Evolutionary conservation across 495 filamentous ascomycete genomes (phyloP), one percentile per base, ranked within the genome.

Genomic region (Aspergillus cavernicola): DNA sequence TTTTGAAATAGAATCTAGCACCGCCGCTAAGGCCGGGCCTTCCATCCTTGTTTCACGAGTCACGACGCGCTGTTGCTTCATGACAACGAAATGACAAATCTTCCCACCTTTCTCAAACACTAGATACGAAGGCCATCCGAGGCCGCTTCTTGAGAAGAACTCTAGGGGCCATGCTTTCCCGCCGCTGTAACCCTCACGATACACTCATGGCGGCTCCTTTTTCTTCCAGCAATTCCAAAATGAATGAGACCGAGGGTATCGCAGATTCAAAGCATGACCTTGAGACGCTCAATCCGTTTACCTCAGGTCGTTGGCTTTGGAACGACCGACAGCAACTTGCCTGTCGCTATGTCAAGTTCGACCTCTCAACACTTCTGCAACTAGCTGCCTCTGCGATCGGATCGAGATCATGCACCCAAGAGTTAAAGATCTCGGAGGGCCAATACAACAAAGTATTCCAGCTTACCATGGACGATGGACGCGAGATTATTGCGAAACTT

Each of bases 381-480:
- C 28, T 63, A 23, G 60, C 63, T 53, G 53, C 63, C 44, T 55
- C 57, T 47, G 57, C 38, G 18, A 44, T 57, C 43, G 60, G 58
- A 53, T 56, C 63, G 35, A 42, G 43, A 55, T 53, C 50, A 38
- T 66, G 63, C 52, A 55, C 33, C 22, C 33, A 47, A 39, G 52
- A 61, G 20, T n/a, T 59, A n/a, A 73, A 71, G 45, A 40, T 68
- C 41, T 60, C 61, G 18, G 70, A 73, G 52, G 68, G 68, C 37
- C 62, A 63, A 38, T 71, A 67, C 54, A 73, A 70, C 58, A 71
- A 70, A 60, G 65, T 68, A 10, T 62, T 70, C 45, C 51, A 37
- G 35, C 59, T 71, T 26, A 64, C 58, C n/a, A 73, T 70, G 67
- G 47, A 73, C 44, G 61, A 73, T 60, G 68, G 68, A 22, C 61